These are phyloP conservation scores for Yamadazyma membranifaciens DNA, from an alignment of 1,139 yeast species.

Conservation along the genomic window DNA sequence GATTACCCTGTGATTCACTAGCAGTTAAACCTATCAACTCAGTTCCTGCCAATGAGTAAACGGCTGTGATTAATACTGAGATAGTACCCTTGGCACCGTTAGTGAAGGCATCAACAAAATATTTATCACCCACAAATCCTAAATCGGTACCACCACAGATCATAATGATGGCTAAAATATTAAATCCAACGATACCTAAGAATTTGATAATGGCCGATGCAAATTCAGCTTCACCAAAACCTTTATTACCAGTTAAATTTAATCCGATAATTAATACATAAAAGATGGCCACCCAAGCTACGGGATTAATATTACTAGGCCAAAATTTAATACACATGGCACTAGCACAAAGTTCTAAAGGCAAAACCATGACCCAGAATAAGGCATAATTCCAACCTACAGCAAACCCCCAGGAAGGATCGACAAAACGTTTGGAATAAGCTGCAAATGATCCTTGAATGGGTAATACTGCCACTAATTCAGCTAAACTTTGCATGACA, in stretches of 20 bases:
- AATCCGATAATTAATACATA: conserved; percentile 54
- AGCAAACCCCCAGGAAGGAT: conserved; percentile 74
- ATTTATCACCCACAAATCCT: conserved; percentile 53
- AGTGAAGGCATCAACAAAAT: conserved; percentile 61
- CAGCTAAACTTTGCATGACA: conserved; percentile 69
- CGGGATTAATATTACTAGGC: conserved; percentile 56
- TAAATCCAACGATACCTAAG: conserved; percentile 62
- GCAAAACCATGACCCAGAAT: conserved; percentile 68
- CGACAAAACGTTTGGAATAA: conserved; percentile 62
- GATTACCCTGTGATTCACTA: conserved; percentile 37
- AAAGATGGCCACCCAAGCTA: conserved; percentile 67
- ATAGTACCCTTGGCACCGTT: conserved; percentile 57
- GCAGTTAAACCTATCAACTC: conserved; percentile 44
- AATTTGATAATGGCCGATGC: conserved; percentile 59
- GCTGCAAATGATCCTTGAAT: conserved; percentile 72
- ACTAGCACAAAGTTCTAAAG: conserved; percentile 71
- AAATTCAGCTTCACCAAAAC: conserved; percentile 71
- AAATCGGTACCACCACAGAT: conserved; percentile 65
- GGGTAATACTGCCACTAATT: conserved; percentile 64
- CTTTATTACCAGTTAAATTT: conserved; percentile 60
- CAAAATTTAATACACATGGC: conserved; percentile 67
- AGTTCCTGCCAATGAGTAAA: conserved; percentile 46
- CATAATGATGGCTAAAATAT: conserved; percentile 66
- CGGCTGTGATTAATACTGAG: conserved; percentile 41
- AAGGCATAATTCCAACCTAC: conserved; percentile 70